These are phyloP conservation scores for Funneliformis geosporum DNA, from an alignment of 192 early-diverging fungal genomes.

Conservation along the genomic window DNA sequence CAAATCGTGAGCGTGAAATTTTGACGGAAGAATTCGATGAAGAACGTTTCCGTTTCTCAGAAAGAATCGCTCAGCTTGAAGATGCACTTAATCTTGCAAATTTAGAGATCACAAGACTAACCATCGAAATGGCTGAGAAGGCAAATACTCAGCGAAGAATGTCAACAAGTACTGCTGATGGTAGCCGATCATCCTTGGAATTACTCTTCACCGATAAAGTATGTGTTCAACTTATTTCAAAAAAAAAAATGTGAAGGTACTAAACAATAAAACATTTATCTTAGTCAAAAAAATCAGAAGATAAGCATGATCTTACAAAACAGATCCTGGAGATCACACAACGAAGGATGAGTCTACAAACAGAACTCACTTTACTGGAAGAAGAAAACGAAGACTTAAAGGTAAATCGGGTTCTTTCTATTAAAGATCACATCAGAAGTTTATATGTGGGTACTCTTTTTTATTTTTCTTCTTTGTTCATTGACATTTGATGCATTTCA, in stretches of 20 bases:
- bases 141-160: not conserved
- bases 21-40: slow-evolving; percentile 17
- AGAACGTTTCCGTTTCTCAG: not conserved
- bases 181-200: slow-evolving; percentile 13
- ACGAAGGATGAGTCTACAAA: slow-evolving; percentile 31
- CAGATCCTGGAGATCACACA: slow-evolving; percentile 33
- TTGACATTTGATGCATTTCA: not conserved
- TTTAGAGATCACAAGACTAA: slow-evolving; percentile 32
- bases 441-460: slow-evolving; percentile 27
- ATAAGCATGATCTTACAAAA: slow-evolving; percentile 26
- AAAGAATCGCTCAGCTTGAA: slow-evolving; percentile 28
- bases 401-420: slow-evolving; percentile 25
- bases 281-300: not conserved
- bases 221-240: not conserved
- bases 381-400: slow-evolving; percentile 29
- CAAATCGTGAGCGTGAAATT: slow-evolving; percentile 21
- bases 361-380: slow-evolving; percentile 26
- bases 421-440: slow-evolving; percentile 13
- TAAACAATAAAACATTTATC: too few species aligned
- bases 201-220: slow-evolving; percentile 11
- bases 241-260: not conserved
- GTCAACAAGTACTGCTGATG: not conserved
- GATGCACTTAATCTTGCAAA: slow-evolving; percentile 29
- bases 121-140: slow-evolving; percentile 18
- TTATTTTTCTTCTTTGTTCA: not conserved